Conservation (phyloP, 176 grass and related monocot genomes). For the Puccinellia tenuiflora region DNA sequence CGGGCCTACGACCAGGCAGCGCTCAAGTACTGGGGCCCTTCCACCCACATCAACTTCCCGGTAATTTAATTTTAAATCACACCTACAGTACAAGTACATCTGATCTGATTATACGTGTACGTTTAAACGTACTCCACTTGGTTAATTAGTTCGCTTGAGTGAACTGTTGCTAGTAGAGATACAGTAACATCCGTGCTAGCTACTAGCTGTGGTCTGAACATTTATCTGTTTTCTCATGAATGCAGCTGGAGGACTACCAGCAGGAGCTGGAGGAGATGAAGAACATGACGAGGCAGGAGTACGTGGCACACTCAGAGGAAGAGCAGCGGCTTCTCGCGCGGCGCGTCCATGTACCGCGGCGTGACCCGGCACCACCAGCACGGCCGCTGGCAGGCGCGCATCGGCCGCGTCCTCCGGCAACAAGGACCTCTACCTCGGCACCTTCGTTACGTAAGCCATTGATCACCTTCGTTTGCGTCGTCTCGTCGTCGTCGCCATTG, state of each 20-base stretch:
- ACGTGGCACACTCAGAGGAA: slow-evolving; percentile 99
- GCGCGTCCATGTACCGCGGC: slow-evolving; percentile 90
- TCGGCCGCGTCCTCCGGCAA: slow-evolving; percentile 95
- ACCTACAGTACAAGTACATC: neutral
- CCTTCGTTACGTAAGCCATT: slow-evolving; percentile 76
- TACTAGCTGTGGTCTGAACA: neutral
- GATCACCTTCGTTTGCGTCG: too few species aligned
- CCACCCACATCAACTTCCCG: slow-evolving; percentile 97
- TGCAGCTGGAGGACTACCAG: slow-evolving; percentile 86
- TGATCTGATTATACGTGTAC: neutral
- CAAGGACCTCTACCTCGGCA: slow-evolving; percentile 99
- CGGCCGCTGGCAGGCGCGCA: slow-evolving; percentile 97
- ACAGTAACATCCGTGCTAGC: neutral
- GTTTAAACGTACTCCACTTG: neutral
- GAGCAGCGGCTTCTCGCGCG: slow-evolving; percentile 95
- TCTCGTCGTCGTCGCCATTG: too few species aligned
- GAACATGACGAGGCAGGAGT: slow-evolving; percentile 97
- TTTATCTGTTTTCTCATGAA: neutral
- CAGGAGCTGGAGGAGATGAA: slow-evolving; percentile 97
- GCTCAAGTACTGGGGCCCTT: slow-evolving; percentile 98
- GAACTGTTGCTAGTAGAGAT: neutral
- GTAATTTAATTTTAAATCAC: slow-evolving; percentile 27
- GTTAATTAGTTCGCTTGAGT: neutral
- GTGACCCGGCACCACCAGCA: slow-evolving; percentile 99
- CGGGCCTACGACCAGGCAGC: slow-evolving; percentile 96